Conservation (phyloP, 2,329 filamentous ascomycete species). For the Colletotrichum magnum region DNA sequence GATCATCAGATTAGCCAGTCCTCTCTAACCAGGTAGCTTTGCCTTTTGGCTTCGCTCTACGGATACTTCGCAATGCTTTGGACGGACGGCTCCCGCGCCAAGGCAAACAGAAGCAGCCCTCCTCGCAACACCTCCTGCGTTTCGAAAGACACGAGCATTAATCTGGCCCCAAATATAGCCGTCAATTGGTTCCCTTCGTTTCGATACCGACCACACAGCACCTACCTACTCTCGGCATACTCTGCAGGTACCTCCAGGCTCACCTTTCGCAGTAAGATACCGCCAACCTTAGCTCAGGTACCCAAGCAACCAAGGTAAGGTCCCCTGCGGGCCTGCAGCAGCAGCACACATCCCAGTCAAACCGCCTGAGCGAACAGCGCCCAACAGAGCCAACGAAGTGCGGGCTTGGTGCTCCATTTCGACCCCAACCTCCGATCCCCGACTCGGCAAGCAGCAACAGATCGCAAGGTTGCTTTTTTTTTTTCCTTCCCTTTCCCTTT, state of each 20-base stretch:
- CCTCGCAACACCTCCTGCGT: slow-evolving; percentile 14
- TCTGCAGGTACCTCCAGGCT: too few species aligned
- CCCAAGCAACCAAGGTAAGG: background rate
- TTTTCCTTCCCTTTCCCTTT: background rate
- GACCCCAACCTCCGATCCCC: slow-evolving; percentile 40
- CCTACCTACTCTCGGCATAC: too few species aligned
- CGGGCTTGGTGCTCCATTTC: slow-evolving; percentile 27
- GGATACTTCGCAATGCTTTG: too few species aligned
- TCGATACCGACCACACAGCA: slow-evolving; percentile 15
- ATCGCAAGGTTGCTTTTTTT: slow-evolving; percentile 32
- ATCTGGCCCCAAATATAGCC: slow-evolving; percentile 35
- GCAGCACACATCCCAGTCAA: slow-evolving; percentile 1
- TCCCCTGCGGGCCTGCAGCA: background rate
- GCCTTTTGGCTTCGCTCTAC: too few species aligned
- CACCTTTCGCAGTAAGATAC: too few species aligned
- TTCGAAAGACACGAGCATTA: slow-evolving; percentile 38
- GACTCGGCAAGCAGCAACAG: slow-evolving; percentile 33
- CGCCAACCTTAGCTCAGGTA: background rate
- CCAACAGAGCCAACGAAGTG: slow-evolving; percentile 6
- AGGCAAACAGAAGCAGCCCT: slow-evolving; percentile 6
- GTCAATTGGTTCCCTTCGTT: slow-evolving; percentile 23
- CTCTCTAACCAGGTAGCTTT: background rate
- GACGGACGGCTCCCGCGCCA: background rate
- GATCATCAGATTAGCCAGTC: background rate
- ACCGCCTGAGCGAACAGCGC: slow-evolving; percentile 19